phyloP scores from a whole-genome alignment of 2,329 filamentous ascomycete genomes.

The Epichloe gansuensis region DNA sequence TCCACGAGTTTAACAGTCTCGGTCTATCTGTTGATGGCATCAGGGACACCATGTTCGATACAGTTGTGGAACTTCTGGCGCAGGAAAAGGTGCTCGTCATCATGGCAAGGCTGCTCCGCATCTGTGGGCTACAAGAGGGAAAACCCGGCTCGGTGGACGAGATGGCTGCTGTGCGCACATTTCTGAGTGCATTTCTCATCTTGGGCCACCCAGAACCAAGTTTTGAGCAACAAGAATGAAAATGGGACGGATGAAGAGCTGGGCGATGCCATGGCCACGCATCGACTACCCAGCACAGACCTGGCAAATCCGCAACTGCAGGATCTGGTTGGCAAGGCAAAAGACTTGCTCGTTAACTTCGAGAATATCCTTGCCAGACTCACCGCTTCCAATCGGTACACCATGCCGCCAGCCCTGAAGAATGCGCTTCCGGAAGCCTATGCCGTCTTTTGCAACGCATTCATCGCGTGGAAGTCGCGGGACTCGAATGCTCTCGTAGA shows the following conservation, averaged over 20 bases:
- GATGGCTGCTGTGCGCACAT: conserved; percentile 61
- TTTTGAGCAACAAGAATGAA: conserved; percentile 63
- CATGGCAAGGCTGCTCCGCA: conserved; percentile 54
- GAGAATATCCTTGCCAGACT: conserved; percentile 60
- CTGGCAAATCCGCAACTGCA: conserved; percentile 51
- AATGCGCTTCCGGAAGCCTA: conserved; percentile 57
- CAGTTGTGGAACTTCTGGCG: conserved; percentile 56
- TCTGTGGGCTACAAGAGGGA: conserved; percentile 59
- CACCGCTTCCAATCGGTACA: conserved; percentile 53
- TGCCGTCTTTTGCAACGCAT: conserved; percentile 63
- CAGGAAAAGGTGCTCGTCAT: conserved; percentile 52
- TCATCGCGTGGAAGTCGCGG: conserved; percentile 73
- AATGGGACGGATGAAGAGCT: conserved; percentile 40
- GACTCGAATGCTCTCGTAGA: conserved; percentile 69
- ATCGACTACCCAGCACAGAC: conserved; percentile 28
- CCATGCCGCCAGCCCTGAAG: conserved; percentile 48
- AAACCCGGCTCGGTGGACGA: conserved; percentile 50
- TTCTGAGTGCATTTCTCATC: conserved; percentile 70
- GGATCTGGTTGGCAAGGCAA: conserved; percentile 65
- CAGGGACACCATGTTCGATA: conserved; percentile 58
- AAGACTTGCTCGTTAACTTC: conserved; percentile 66
- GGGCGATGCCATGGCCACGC: conserved; percentile 20
- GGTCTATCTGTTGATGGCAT: conserved; percentile 61
- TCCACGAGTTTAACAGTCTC: conserved; percentile 54
- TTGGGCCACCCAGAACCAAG: conserved; percentile 66